These are phyloP conservation scores for Rhytidhysteron rufulum DNA, from an alignment of 2,329 filamentous ascomycete genomes.

Conservation along the genomic window DNA sequence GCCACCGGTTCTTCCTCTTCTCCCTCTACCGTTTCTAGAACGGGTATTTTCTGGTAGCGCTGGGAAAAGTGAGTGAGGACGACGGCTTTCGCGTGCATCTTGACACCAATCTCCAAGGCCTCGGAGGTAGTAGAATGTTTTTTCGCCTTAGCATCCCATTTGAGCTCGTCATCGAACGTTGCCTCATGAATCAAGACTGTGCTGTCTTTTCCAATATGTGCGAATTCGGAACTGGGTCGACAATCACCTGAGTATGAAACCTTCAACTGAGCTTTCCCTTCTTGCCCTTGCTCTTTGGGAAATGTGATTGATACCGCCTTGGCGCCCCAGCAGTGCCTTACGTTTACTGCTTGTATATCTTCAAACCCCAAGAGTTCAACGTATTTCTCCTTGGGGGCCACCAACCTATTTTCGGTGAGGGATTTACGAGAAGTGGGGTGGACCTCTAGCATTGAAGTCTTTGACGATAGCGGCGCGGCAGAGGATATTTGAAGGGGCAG, in stretches of 20 bases:
- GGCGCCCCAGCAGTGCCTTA: slow-evolving; percentile 76
- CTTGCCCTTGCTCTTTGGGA: slow-evolving; percentile 43
- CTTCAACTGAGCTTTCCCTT: slow-evolving; percentile 60
- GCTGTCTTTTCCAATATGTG: slow-evolving; percentile 64
- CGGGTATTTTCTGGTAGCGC: slow-evolving; percentile 75
- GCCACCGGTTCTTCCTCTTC: slow-evolving; percentile 24
- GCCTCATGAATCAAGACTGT: slow-evolving; percentile 93
- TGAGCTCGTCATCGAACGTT: slow-evolving; percentile 86
- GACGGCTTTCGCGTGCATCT: slow-evolving; percentile 76
- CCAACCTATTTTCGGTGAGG: background rate
- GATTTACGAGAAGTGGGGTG: background rate
- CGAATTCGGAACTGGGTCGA: slow-evolving; percentile 65
- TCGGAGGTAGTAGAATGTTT: slow-evolving; percentile 87
- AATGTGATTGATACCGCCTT: slow-evolving; percentile 76
- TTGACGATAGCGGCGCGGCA: background rate
- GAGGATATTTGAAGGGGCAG: slow-evolving; percentile 40
- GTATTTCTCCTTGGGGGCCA: slow-evolving; percentile 21
- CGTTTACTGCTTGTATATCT: slow-evolving; percentile 63
- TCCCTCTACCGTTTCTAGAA: slow-evolving; percentile 40
- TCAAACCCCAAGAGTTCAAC: slow-evolving; percentile 57
- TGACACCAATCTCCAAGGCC: slow-evolving; percentile 70
- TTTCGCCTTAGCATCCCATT: slow-evolving; percentile 76
- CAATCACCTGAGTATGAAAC: slow-evolving; percentile 94
- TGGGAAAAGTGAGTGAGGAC: slow-evolving; percentile 94
- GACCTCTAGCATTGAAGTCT: background rate